Evolutionary conservation across 257 asterid species (phyloP), one percentile per base, ranked within the genome.

Genomic region (Nicotiana obtusifolia): DNA sequence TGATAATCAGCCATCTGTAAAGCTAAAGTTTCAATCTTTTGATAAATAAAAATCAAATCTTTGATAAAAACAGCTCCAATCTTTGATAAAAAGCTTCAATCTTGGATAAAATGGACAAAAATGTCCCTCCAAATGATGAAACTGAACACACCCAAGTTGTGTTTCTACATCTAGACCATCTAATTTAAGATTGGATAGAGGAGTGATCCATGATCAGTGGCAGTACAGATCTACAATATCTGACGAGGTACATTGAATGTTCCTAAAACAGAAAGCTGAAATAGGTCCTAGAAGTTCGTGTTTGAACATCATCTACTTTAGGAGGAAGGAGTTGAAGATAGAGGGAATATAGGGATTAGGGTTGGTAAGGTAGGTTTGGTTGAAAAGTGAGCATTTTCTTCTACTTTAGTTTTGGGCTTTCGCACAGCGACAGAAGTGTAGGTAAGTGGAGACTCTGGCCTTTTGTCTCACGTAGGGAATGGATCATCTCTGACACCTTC

Each of bases 321-420:
- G 24, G 26, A 67, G 15, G n/a, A 67, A 35, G 69, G 54, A 26
- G n/a, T 61, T 31, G 54, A 31, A 52, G 61, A 37, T 13, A 53
- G 64, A 37, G 37, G 4, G 84, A 62, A 22, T 59, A 28, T 31
- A 22, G 82, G 84, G 26, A 62, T 80, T 79, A 80, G 84, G 88
- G 80, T 82, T 80, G 84, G 84, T 64, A 64, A 41, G 78, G 66
- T 53, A 20, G n/a, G 80, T 56, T 44, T 47, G 57, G 79, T 24
- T 49, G 57, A 73, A 24, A 73, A 47, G 35, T 5, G 16, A 49
- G 41, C 2, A 24, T n/a, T 54, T 41, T 33, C 69, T 76, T 33
- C 41, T 52, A 54, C 65, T 35, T 44, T 4, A 65, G 73, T 26
- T 16, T 84, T 64, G 22, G 57, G 65, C n/a, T 78, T 78, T 65